Base-by-base conservation (phyloP, 176 grass and related monocot species). In the Paspalum notatum region DNA sequence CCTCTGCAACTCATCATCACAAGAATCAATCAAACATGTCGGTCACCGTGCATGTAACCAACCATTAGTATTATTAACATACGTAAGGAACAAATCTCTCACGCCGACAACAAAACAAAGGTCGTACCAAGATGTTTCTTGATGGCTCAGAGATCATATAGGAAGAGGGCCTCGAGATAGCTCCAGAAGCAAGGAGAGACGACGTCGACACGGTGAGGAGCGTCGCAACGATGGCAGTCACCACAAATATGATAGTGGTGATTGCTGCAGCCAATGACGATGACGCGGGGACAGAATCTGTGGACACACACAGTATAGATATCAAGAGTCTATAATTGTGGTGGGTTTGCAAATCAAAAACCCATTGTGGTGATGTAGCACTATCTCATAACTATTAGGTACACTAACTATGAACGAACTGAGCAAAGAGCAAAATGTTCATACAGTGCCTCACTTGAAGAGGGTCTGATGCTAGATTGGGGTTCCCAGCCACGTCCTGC, bases 381-480 rank as follows among this genome's bases (percentile, higher is more conserved):
- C 32, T 56, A 72, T 16, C 27, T 76, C 24, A 4, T 21, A 76
- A 12, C n/a, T n/a, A n/a, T 25, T 24, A 71, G 32, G 32, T 32
- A 3, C 32, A 32, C 32, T 32, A 32, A 32, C 32, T 32, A 32
- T 32, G 32, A 32, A 32, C 32, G 53, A 55, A 14, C 4, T 0
- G 48, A 39, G 57, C 12, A n/a, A 75, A 41, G 32, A 49, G 40
- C 44, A 52, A 72, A 68, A 8, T 43, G 0, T 32, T 22, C 94
- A 71, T 94, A 98, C 95, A 93, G 69, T 98, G 92, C 56, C 86
- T 98, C 62, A 98, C 92, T 95, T 86, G 52, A n/a, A 98, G 90
- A 71, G 74, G 84, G 24, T 95, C 93, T 14, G 95, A 98, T 60
- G 88, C 77, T 9, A 95, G 64, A 79, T 89, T 98, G 49, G 77